Evolutionary conservation across 2,329 filamentous ascomycete species (phyloP).

Genomic region (Ascochyta lentis): DNA sequence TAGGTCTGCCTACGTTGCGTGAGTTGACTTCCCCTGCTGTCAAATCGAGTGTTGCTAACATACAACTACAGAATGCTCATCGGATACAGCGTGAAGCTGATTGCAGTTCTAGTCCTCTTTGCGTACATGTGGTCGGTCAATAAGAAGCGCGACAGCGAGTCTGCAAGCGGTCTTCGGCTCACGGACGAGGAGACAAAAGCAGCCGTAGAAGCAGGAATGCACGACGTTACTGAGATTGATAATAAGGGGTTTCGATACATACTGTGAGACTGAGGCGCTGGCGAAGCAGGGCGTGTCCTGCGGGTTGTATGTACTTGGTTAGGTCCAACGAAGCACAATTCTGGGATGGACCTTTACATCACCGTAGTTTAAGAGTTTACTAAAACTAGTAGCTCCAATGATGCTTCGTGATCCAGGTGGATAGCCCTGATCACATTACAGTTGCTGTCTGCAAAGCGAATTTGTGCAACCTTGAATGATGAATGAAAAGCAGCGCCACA

Average conservation of each 20-base stretch:
- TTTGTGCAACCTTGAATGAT: no score
- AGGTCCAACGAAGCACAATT: no score
- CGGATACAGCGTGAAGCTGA: conserved; percentile 50
- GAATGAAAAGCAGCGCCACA: no score
- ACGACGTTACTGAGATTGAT: conserved; percentile 52
- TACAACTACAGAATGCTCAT: conserved; percentile 36
- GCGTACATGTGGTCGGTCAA: conserved; percentile 49
- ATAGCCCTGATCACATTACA: no score
- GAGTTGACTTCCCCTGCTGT: not conserved
- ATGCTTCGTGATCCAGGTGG: no score
- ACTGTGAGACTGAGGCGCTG: not conserved
- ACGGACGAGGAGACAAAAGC: conserved; percentile 46
- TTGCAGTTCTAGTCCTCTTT: conserved; percentile 45
- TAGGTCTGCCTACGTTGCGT: conserved; percentile 25
- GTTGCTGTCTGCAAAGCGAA: no score
- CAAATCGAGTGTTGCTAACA: not conserved
- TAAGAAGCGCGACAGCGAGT: conserved; percentile 41
- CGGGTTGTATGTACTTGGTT: no score
- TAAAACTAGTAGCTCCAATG: no score
- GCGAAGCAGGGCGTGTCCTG: not conserved
- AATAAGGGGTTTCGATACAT: conserved; percentile 56
- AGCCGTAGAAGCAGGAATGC: conserved; percentile 50
- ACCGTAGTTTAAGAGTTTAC: no score
- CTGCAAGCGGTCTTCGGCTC: conserved; percentile 16
- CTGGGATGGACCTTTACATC: no score